phyloP scores from a whole-genome alignment of 306 rosid species.

The Carpinus viminea region DNA sequence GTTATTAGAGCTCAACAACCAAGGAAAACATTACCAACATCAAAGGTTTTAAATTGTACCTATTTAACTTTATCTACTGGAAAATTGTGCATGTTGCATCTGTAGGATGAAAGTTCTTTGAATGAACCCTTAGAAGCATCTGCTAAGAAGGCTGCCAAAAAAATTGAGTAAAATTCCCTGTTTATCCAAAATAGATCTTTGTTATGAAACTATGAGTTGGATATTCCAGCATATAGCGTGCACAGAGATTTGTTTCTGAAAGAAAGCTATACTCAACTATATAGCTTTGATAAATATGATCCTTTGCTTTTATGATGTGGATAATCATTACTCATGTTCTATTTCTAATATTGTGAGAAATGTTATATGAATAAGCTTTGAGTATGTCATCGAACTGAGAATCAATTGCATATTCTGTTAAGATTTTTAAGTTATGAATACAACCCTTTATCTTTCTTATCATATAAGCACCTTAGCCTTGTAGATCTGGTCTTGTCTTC shows the following conservation, averaged over 20 bases:
- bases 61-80: not conserved
- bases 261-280: not conserved
- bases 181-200: not conserved
- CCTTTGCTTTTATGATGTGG: not conserved
- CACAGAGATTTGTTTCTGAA: not conserved
- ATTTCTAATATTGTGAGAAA: not conserved
- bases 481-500: slow-evolving; percentile 8
- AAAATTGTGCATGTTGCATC: not conserved
- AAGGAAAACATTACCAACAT: not conserved
- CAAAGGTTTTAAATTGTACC: not conserved
- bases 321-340: not conserved
- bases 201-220: not conserved
- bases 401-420: not conserved
- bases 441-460: not conserved
- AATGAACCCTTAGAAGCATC: not conserved
- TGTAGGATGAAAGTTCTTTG: not conserved
- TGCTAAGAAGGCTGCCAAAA: slow-evolving; percentile 5
- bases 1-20: not conserved
- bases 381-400: not conserved
- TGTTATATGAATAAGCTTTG: not conserved
- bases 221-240: not conserved
- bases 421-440: not conserved
- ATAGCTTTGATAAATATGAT: not conserved
- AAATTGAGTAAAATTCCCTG: not conserved
- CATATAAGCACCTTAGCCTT: not conserved